Evolutionary conservation across 2,329 filamentous ascomycete species (phyloP), one percentile per base, ranked within the genome.

Genomic region (Colletotrichum sp.): DNA sequence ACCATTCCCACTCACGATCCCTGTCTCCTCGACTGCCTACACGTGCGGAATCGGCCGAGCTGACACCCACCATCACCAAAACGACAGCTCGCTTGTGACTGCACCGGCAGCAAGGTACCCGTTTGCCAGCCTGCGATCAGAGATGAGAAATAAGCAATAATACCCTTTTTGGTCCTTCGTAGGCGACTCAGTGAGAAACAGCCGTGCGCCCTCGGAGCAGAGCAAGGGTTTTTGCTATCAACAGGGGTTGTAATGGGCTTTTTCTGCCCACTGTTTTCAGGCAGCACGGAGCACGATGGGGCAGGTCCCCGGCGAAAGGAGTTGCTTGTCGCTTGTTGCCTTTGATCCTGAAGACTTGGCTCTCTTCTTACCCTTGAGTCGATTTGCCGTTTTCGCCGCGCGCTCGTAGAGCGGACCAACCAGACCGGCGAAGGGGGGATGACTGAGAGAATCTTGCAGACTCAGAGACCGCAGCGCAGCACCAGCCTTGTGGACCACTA

Each of bases 11-110:
- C 34, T 24, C 57, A 28, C 30, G 22, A 75, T 55, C 70, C 70
- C 44, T 75, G 70, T 30, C 34, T 6, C 0, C 55, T 36, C 24
- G 26, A 28, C 64, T 26, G 57, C 16, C 57, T 62, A 73, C 74
- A 75, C 74, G 74, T 74, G 74, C 74, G 64, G 74, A 65, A 60
- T 64, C 28, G 74, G 59, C 74, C 65, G 64, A 68, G 64, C 44
- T 34, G 44, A 26, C 24, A 32, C 16, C n/a, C 36, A 12, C 39
- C 63, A 52, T 62, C 69, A 64, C 59, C 13, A 60, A 28, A n/a
- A 13, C 9, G 30, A 60, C 28, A 24, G 28, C 59, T 65, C 65
- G 34, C 73, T 57, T 34, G 36, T 26, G 39, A 34, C 24, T 55
- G 52, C 39, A 62, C 28, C 59, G 28, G 59, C 26, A 62, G 68